Base-by-base conservation (phyloP, 2,329 filamentous ascomycete species). In the Blastomyces silverae region DNA sequence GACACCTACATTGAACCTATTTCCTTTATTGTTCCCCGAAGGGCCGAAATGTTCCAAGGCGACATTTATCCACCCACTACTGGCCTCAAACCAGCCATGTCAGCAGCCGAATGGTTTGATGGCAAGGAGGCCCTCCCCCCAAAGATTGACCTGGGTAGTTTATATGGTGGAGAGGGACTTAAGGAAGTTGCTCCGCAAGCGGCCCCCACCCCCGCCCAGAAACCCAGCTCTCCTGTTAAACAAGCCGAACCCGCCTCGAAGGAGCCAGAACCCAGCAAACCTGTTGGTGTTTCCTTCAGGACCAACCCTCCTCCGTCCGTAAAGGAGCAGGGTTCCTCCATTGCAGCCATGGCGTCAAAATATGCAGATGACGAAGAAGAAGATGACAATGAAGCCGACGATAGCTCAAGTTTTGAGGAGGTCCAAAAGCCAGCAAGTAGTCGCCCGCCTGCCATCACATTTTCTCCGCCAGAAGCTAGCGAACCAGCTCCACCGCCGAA, bases 1-100 rank as follows among this genome's bases (percentile, higher is more conserved):
- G 94, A 99, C 75, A 78, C 81, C 58, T 96, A 96, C 79, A 91
- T 99, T 71, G 94, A 99, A 79, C 94, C 94, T 52, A 90, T 99
- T 73, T 96, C 94, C 1, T 99, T 99, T 80, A 96, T 96, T 64
- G 94, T 97, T 1, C 94, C 94, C 60, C 87, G 94, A 68, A 87
- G 94, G 68, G 91, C 94, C 64, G 92, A 97, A 78, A 91, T 89
- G 62, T 97, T 97, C 86, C 93, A 97, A 79, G 91, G 92, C 67
- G 94, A 99, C 74, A 97, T 99, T 72, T 99, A 91, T 78, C 94
- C 93, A 53, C 93, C 94, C 13, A 89, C 92, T 15, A 82, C 83
- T 64, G 93, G 94, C 67, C 76, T 85, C 63, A 95, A 91, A 78
- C 86, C 94, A 61, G 92, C 89, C 66, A 85, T 96, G 73, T 89